phyloP scores from a whole-genome alignment of 208 protist genomes.

The Leishmania tropica region DNA sequence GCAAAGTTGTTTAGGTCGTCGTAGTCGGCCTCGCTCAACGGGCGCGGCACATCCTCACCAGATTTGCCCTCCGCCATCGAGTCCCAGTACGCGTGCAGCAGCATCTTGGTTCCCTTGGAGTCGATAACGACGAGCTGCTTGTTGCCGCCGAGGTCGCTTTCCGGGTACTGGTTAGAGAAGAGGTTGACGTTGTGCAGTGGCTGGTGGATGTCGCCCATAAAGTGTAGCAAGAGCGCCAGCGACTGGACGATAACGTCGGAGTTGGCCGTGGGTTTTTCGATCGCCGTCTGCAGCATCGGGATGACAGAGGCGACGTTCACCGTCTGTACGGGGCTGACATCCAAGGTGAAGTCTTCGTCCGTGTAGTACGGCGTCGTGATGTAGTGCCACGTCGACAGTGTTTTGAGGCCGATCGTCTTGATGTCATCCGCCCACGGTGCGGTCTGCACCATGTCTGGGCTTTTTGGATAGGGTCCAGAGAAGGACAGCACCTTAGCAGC shows the following conservation, averaged over 20 bases:
- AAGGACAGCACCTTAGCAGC: constrained; percentile 7
- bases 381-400: constrained; percentile 55
- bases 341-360: constrained; percentile 14
- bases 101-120: constrained; percentile 26
- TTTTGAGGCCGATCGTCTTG: constrained; percentile 27
- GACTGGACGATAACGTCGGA: constrained; percentile 16
- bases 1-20: constrained; percentile 31
- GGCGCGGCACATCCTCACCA: constrained; percentile 20
- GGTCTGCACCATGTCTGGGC: constrained; percentile 44
- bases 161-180: constrained; percentile 39
- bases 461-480: constrained; percentile 43
- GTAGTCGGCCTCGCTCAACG: constrained; percentile 35
- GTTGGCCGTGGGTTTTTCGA: constrained; percentile 6
- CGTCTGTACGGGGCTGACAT: constrained; percentile 17
- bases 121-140: constrained; percentile 26
- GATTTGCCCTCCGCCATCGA: constrained; percentile 39
- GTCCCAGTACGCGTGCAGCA: constrained; percentile 62
- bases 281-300: constrained; percentile 22
- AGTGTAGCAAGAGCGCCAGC: constrained; percentile 53
- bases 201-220: constrained; percentile 51
- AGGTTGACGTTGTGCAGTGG: constrained; percentile 40
- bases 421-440: constrained; percentile 60
- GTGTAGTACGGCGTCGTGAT: constrained; percentile 49
- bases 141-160: constrained; percentile 58
- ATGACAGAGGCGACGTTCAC: constrained; percentile 49